Evolutionary conservation across 495 filamentous ascomycete species (phyloP).

Genomic region (Neurospora sp.): DNA sequence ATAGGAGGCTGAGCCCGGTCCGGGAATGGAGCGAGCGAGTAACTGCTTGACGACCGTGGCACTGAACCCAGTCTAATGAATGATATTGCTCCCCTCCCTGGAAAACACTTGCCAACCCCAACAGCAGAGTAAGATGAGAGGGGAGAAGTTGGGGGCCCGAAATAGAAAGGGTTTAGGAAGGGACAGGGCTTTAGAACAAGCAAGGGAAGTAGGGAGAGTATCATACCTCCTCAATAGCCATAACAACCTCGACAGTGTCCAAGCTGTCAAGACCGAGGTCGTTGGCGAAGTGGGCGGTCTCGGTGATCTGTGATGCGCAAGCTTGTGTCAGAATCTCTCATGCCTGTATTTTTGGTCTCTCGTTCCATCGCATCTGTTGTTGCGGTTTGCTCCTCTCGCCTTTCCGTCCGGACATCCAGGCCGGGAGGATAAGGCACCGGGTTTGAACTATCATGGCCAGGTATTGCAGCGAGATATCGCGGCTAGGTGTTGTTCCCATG

Average conservation of each 20-base stretch:
- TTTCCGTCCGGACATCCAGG: not conserved
- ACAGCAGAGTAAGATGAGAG: not conserved
- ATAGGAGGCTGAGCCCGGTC: not conserved
- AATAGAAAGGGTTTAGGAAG: not conserved
- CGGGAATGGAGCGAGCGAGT: too few relatives aligned
- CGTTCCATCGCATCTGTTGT: not conserved
- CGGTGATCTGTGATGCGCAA: conserved; percentile 56
- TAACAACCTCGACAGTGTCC: conserved; percentile 97
- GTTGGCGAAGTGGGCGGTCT: conserved; percentile 80
- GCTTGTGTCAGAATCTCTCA: conserved; percentile 3
- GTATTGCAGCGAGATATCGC: not conserved
- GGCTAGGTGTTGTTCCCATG: not conserved
- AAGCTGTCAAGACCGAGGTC: conserved; percentile 94
- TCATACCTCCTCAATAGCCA: conserved; percentile 98
- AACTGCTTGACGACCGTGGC: too few relatives aligned
- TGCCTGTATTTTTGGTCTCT: not conserved
- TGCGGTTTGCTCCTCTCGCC: not conserved
- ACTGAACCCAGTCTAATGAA: too few relatives aligned
- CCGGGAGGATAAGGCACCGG: not conserved
- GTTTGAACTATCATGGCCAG: not conserved
- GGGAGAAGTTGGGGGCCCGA: not conserved
- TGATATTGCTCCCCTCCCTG: not conserved
- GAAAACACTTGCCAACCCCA: not conserved
- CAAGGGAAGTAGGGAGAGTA: not conserved
- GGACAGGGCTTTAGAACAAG: not conserved